Evolutionary conservation across 2,329 filamentous ascomycete genomes (phyloP), one percentile per base, ranked within the genome.

Genomic region (Coniosporium tulheliwenetii): DNA sequence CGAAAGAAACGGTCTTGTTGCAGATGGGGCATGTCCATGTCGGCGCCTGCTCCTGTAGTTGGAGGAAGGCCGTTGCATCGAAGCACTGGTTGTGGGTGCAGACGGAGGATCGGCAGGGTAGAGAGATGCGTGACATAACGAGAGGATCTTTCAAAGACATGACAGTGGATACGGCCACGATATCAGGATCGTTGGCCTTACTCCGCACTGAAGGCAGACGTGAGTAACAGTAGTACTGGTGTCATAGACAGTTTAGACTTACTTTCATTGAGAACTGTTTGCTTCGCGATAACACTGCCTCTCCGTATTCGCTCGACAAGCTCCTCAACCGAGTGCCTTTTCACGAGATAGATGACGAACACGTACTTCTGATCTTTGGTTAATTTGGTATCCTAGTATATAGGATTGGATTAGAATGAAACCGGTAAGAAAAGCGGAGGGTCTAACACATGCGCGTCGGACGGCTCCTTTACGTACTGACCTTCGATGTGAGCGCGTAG

Each of bases 21-120:
- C 91, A 98, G 15, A 95, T 80, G 0, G 91, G 91, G 53, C 91
- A 98, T n/a, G 78, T 70, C 91, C 91, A 98, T 13, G 91, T 93
- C 0, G 91, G 91, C 0, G 85, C 89, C 64, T 98, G 91, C 57
- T 96, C 86, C 57, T 96, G 89, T 26, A 98, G 65, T 51, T 94
- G 85, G 14, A 98, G 70, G 56, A 95, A 98, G 2, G 85, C 93
- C 2, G 77, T 80, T 2, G 83, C 89, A 58, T 98, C 91, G 50
- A 96, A 98, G 57, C 91, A 98, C 55, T 93, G 85, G 19, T 91
- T 83, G 58, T 98, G 91, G 2, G 75, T 80, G 63, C 91, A 98
- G 30, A 78, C 63, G 2, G 77, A 70, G 3, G 84, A 84, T 30
- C 91, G 79, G 50, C 85, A 85, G 0, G 91, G 91, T 12, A 83